Percentiles rank a stretch among this genome's conserved stretches.
Evolutionary conservation across 2,329 filamentous ascomycete genomes (phyloP).

Genomic region (Talaromyces amestolkiae): DNA sequence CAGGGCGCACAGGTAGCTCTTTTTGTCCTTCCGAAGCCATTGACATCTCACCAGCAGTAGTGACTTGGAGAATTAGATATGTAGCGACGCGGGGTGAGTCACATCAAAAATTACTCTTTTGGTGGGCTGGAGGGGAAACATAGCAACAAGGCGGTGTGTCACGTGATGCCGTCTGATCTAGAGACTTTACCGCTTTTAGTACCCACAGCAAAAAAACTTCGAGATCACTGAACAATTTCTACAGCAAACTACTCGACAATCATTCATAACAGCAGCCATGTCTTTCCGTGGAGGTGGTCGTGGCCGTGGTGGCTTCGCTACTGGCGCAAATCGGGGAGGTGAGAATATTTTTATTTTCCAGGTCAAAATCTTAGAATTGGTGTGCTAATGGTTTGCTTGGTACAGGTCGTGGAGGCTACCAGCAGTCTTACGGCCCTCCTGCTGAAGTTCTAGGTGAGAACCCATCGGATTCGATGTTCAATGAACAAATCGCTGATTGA

Average conservation of each 20-base stretch:
- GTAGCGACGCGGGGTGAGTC: conserved; percentile 17
- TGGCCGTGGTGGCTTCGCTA: conserved; percentile 50
- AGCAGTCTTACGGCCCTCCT: conserved; percentile 62
- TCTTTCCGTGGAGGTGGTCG: conserved; percentile 62
- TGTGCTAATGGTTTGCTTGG: conserved; percentile 16
- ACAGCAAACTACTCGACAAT: conserved; percentile 23
- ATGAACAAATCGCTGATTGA: conserved; percentile 30
- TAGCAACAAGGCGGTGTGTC: conserved; percentile 35
- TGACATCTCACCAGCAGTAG: neutral
- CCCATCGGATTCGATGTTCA: neutral
- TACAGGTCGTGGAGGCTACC: conserved; percentile 61
- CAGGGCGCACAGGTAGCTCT: conserved; percentile 35
- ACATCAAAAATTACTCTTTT: conserved; percentile 17
- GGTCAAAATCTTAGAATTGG: neutral
- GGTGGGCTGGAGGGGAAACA: conserved; percentile 26
- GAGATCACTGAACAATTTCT: conserved; percentile 28
- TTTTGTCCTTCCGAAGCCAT: conserved; percentile 37
- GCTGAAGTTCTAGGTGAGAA: conserved; percentile 56
- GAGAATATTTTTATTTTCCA: conserved; percentile 15
- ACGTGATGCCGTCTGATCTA: conserved; percentile 29
- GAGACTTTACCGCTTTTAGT: conserved; percentile 45
- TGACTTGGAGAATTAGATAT: neutral
- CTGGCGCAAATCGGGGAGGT: conserved; percentile 55
- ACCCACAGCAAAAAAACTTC: conserved; percentile 40
- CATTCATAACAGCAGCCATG: conserved; percentile 45